Evolutionary conservation across 2,329 filamentous ascomycete species (phyloP), one percentile per base, ranked within the genome.

Genomic region (Alternaria solani): DNA sequence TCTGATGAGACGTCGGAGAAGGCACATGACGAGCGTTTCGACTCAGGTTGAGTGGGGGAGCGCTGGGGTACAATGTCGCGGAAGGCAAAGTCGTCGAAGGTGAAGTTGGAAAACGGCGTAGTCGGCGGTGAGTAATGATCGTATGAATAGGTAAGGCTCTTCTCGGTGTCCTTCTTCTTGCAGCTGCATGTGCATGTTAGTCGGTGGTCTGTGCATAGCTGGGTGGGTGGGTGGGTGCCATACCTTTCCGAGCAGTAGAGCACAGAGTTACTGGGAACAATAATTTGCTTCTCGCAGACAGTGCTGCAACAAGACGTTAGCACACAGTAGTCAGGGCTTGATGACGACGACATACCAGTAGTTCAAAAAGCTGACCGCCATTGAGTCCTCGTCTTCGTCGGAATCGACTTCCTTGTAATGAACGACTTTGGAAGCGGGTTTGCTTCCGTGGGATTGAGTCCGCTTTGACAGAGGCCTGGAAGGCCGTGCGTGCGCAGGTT

Each of bases 181-280:
- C 82, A 84, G 67, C 82, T 83, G 55, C 28, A 34, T 32, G 41
- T 41, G 28, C 26, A 54, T 56, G 65, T 75, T 39, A 73, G 69
- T 47, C 44, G 18, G 34, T 47, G 23, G 44, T 43, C 47, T 36
- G 28, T 41, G 38, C 53, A 49, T 18, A 23, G 46, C 18, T 46
- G 55, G 26, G 51, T 46, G 20, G 28, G 51, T 46, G 20, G 28
- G 49, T 44, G 49, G 57, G 51, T 36, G 48, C 74, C 81, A 73
- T 82, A 89, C 87, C 84, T 84, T 80, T 89, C 86, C 52, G 86
- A 89, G 79, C 87, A 89, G 74, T 89, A 89, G 44, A 89, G 80
- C 41, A 88, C 81, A 16, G 82, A 82, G 71, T 86, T 86, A 74
- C 84, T 84, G 16, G 87, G 87, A 32, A 85, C 83, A 54, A 86